Evolutionary conservation across 768 basidiomycete genomes (phyloP), one percentile per base, ranked within the genome.

Genomic region (Kwoniella mangroviensis): DNA sequence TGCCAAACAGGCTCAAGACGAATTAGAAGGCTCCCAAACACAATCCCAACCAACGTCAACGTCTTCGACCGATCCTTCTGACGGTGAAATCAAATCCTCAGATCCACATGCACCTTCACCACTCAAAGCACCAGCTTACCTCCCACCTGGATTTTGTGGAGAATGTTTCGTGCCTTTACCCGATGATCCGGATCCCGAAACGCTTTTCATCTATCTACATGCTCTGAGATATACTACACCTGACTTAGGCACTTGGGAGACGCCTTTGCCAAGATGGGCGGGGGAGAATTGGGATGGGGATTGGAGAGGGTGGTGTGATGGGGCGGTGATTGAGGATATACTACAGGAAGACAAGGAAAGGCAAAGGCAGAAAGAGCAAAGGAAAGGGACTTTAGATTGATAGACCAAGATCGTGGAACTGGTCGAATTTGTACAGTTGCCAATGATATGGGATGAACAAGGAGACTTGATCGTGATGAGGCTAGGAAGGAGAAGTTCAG

Each of bases 201-300:
- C 89, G 70, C 85, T 98, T 67, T 98, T 93, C 84, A 98, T 99
- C 74, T 99, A 95, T 84, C 84, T 99, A 79, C 97, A 99, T 78
- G 95, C 97, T 28, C 83, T 92, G 78, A 87, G 88, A 75, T 98
- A 78, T 70, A 75, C 72, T 60, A 79, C 79, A 6, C 74, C 73
- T 49, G 63, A 70, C n/a, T 67, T 80, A 42, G 82, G 82, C 0
- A 67, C 67, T 17, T 81, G 77, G 70, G 62, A 73, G 51, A 80
- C 78, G 15, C 77, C 74, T 19, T 65, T 78, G 68, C 97, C 97
- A 0, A 87, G 89, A 62, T 99, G 97, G 97, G 91, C 94, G 9
- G 75, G 78, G 61, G 81, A 79, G 66, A 74, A 73, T 17, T 85
- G 84, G 83, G 75, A 82, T 71, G 83, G 83, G n/a, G 78, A 79